Base-by-base conservation (phyloP, 352 stramenopile species). In the Globisporangium spiculum region DNA sequence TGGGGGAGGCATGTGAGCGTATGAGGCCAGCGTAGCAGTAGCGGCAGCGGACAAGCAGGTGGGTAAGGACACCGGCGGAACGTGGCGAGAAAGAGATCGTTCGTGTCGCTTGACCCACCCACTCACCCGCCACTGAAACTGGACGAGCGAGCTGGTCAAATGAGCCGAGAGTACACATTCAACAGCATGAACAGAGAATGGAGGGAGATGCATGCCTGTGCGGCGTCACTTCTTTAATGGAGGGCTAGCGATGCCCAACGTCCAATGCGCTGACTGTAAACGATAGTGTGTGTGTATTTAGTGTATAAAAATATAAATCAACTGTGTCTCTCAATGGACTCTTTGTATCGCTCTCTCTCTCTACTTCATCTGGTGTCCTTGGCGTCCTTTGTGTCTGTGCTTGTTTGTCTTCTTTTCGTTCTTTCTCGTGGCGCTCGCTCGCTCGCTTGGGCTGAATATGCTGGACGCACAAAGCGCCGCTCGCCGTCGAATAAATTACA, bases 401-500 rank as follows among this genome's bases (percentile, higher is more conserved):
- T 61, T 38, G 55, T 6, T 61, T 34, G 54, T 60, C 27, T 41
- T 41, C 16, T 36, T 38, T n/a, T 26, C 27, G 52, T 38, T 41
- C 55, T 30, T 30, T 59, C 24, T 59, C 38, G 55, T 46, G 20
- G 27, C 34, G 50, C 52, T 58, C 50, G 32, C 52, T 58, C 50
- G 32, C 26, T 60, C 8, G 30, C 30, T 60, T 59, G 44, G 44
- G 18, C 44, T 22, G 5, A 6, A 3, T 46, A 46, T 46, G 38
- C 38, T 18, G 12, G 12, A 52, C 5, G 38, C 3, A 46, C 34
- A 18, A 7, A 48, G 41, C 14, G 16, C 41, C 16, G 5, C 55
- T 20, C 20, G 20, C 55, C 24, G 52, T 52, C 63, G 63, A 63
- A 68, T 68, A 68, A 68, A 44, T 68, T 68, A 68, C 53, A 56